Conservation (phyloP, 148 eudicot genomes). For the Suaeda aralocaspica region DNA sequence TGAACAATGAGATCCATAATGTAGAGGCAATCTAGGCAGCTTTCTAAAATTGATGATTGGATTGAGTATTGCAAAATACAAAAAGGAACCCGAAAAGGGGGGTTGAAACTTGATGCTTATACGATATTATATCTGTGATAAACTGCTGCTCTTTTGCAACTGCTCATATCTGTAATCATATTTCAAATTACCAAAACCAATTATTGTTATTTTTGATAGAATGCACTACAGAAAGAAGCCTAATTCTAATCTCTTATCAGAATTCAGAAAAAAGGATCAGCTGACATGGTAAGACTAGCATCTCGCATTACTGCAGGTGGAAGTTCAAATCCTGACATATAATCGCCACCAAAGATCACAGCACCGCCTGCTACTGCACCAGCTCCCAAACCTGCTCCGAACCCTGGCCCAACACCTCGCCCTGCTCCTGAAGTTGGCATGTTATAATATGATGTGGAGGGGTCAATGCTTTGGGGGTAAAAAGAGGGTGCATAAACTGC, state of each 20-base stretch:
- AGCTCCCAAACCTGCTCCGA: slow-evolving; percentile 70
- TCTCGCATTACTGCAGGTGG: slow-evolving; percentile 37
- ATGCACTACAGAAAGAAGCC: neutral
- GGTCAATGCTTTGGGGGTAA: slow-evolving; percentile 32
- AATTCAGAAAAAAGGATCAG: slow-evolving; percentile 63
- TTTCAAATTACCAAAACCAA: neutral
- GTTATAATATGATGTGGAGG: slow-evolving; percentile 41
- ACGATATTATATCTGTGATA: neutral
- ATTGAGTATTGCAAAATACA: neutral
- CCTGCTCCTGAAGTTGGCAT: slow-evolving; percentile 49
- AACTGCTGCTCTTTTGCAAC: neutral
- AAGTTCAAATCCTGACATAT: slow-evolving; percentile 55
- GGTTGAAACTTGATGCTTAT: neutral
- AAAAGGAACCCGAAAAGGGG: neutral
- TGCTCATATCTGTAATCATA: neutral
- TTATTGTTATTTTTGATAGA: neutral
- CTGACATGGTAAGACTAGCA: slow-evolving; percentile 38
- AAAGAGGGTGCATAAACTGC: slow-evolving; percentile 46
- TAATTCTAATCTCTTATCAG: slow-evolving; percentile 24
- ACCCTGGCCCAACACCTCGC: slow-evolving; percentile 45
- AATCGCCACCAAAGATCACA: slow-evolving; percentile 70
- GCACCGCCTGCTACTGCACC: slow-evolving; percentile 84
- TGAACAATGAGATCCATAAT: no score
- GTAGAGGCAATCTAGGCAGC: no score
- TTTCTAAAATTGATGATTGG: no score